Evolutionary conservation across 176 grass and related monocot genomes (phyloP), one percentile per base, ranked within the genome.

Genomic region (Pontederia paniculata): DNA sequence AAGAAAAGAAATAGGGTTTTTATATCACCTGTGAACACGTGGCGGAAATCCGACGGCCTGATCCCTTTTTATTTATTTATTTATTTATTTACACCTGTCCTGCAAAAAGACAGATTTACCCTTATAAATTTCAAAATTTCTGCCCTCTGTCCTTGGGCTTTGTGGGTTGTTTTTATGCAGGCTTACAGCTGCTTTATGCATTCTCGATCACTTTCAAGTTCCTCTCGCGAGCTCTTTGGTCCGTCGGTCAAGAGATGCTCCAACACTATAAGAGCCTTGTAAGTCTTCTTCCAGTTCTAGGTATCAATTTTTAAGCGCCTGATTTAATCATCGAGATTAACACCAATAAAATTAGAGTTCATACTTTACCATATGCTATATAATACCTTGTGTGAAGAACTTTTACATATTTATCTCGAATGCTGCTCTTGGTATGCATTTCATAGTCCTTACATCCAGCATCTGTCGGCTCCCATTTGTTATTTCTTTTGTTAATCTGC

Each of bases 161-260:
- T n/a, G n/a, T n/a, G n/a, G n/a, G n/a, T n/a, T n/a, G n/a, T n/a
- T n/a, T n/a, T n/a, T n/a, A n/a, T n/a, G n/a, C n/a, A n/a, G n/a
- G n/a, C n/a, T n/a, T n/a, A n/a, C n/a, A n/a, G n/a, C n/a, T 44
- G 63, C 42, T 50, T 12, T 62, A 91, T 79, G 52, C 66, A 69
- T 7, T 25, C 80, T 58, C 3, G 37, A 17, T 84, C 78, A 23
- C 65, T 88, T 50, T 80, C 65, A 74, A 90, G 91, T 73, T 98
- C 83, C 0, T 52, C 21, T 0, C 80, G 71, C 18, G 77, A 79
- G 71, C 86, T 98, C n/a, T 74, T 77, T 0, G 93, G 83, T 0
- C 86, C 93, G 43, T 91, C 86, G 43, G 75, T 90, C 21, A 98
- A 75, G 48, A 98, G 80, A 55, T 88, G 76, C 2, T 98, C 93